Evolutionary conservation across 2,329 filamentous ascomycete species (phyloP).

Genomic region (Delphinella strobiligena): DNA sequence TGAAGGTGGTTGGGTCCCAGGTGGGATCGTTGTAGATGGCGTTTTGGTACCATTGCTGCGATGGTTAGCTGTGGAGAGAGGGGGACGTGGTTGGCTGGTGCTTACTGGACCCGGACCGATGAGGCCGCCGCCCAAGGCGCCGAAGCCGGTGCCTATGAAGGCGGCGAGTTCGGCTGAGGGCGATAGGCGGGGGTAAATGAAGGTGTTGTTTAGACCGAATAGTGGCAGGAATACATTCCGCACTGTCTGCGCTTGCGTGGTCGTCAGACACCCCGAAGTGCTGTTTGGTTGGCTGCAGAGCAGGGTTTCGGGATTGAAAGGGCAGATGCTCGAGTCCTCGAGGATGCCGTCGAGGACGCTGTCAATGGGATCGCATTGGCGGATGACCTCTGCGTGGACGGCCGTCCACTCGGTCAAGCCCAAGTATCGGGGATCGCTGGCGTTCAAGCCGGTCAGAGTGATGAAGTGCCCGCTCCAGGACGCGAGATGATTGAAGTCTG

Average conservation of each 20-base stretch:
- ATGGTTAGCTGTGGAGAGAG: constrained; percentile 33
- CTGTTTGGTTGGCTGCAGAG: constrained; percentile 27
- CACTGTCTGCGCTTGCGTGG: constrained; percentile 33
- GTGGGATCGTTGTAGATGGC: constrained; percentile 34
- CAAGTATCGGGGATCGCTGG: constrained; percentile 27
- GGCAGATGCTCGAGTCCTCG: constrained; percentile 32
- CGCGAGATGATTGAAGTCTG: constrained; percentile 31
- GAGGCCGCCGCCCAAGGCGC: constrained; percentile 28
- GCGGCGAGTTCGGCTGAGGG: constrained; percentile 31
- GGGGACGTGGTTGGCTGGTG: too few species aligned
- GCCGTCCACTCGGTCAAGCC: constrained; percentile 27
- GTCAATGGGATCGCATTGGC: constrained; percentile 40
- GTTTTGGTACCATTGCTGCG: constrained; percentile 42
- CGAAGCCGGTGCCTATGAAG: constrained; percentile 23
- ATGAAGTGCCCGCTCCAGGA: constrained; percentile 32
- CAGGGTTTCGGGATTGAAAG: constrained; percentile 27
- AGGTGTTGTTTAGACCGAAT: constrained; percentile 28
- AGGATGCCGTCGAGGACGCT: constrained; percentile 37
- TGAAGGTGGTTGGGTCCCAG: constrained; percentile 33
- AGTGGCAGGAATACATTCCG: constrained; percentile 31
- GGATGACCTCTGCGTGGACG: constrained; percentile 32
- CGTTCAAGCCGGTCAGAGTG: constrained; percentile 26
- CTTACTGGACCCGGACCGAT: constrained; percentile 31
- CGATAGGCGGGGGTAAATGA: constrained; percentile 40
- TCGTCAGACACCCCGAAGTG: constrained; percentile 27